Conservation (phyloP, 352 stramenopile genomes). For the Phytophthora megakarya region DNA sequence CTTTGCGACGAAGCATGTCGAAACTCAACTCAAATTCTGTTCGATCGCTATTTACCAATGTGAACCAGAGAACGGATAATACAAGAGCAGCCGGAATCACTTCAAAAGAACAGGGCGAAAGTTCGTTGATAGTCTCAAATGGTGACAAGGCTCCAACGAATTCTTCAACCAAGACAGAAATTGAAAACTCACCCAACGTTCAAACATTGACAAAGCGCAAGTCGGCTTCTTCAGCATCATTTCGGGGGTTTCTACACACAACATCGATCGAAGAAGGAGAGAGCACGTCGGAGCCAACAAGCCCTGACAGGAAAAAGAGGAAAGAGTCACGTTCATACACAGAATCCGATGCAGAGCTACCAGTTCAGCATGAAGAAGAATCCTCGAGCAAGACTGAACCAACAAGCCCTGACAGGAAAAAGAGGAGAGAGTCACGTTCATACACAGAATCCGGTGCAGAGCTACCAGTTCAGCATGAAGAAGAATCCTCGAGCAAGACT, state of each 20-base stretch:
- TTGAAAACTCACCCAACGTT: not conserved
- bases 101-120: too few relatives aligned
- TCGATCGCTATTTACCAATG: constrained; percentile 5
- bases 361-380: constrained; percentile 4
- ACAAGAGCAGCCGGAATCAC: not conserved
- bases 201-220: constrained; percentile 27
- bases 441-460: constrained; percentile 1
- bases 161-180: not conserved
- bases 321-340: constrained; percentile 9
- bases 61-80: not conserved
- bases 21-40: constrained; percentile 9
- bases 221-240: constrained; percentile 23
- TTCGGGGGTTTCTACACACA: not conserved
- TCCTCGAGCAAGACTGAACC: not conserved
- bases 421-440: constrained; percentile 15
- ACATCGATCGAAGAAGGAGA: constrained; percentile 10
- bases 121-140: not conserved
- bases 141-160: constrained; percentile 1
- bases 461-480: constrained; percentile 1
- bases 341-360: not conserved
- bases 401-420: too few relatives aligned
- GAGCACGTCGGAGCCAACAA: constrained; percentile 5
- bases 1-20: not conserved
- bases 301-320: constrained; percentile 18
- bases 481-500: not conserved